These are phyloP conservation scores for Podaxis carcinomalis DNA, from an alignment of 768 basidiomycete genomes.

Conservation along the genomic window DNA sequence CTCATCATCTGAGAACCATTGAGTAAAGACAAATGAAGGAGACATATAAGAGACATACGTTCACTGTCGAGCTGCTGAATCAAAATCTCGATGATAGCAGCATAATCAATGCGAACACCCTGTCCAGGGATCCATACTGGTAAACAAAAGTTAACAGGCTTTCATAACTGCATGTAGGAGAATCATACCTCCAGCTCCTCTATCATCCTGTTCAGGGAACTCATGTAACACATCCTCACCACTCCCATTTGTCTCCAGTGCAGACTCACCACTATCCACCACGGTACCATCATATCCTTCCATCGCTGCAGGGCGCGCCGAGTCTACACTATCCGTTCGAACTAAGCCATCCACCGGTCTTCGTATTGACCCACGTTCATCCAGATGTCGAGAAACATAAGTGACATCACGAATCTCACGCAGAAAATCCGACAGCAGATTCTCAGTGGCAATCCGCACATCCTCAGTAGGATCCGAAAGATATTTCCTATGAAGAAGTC, in stretches of 20 bases:
- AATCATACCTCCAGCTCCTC: slow-evolving; percentile 60
- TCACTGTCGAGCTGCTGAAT: slow-evolving; percentile 81
- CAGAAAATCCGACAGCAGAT: slow-evolving; percentile 83
- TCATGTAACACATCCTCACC: slow-evolving; percentile 26
- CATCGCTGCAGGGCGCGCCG: not conserved
- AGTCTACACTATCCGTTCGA: slow-evolving; percentile 3
- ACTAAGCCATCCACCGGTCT: slow-evolving; percentile 29
- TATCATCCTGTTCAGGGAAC: slow-evolving; percentile 42
- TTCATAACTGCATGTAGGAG: not conserved
- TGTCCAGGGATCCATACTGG: slow-evolving; percentile 90
- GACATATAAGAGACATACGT: slow-evolving; percentile 46
- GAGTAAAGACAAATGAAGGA: not conserved
- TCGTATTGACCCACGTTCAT: slow-evolving; percentile 48
- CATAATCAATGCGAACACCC: slow-evolving; percentile 87
- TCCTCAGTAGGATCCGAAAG: slow-evolving; percentile 94
- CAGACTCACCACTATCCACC: slow-evolving; percentile 51
- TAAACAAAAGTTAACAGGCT: slow-evolving; percentile 11
- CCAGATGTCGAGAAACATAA: slow-evolving; percentile 60
- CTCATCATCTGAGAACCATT: slow-evolving; percentile 68
- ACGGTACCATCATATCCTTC: slow-evolving; percentile 4
- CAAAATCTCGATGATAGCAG: slow-evolving; percentile 89
- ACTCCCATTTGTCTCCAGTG: slow-evolving; percentile 52
- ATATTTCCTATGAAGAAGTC: slow-evolving; percentile 62
- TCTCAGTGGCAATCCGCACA: slow-evolving; percentile 87
- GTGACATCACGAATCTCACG: slow-evolving; percentile 88